Conservation (phyloP, 164 flowering plant species). For the Vitis labrusca region DNA sequence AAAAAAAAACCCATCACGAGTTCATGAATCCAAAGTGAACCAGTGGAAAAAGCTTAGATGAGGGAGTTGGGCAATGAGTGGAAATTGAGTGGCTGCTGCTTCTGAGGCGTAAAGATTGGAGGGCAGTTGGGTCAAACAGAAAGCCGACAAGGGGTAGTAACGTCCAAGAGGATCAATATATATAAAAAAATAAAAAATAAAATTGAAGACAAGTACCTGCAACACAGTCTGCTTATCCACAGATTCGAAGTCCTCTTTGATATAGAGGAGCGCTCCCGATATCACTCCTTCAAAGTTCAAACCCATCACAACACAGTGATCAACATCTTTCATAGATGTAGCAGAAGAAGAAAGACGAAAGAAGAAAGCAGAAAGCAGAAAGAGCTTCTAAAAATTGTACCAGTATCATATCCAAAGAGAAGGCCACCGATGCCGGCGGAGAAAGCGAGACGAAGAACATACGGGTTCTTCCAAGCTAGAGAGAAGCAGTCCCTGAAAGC, state of each 20-base stretch:
- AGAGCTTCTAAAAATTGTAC: conserved; percentile 15
- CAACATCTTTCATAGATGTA: background rate
- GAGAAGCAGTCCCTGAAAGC: conserved; percentile 61
- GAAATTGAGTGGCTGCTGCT: too few species aligned
- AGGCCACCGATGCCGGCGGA: conserved; percentile 74
- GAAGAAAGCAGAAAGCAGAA: background rate
- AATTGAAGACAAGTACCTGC: conserved; percentile 39
- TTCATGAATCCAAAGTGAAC: background rate
- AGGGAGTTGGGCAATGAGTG: background rate
- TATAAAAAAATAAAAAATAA: background rate
- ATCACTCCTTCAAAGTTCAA: conserved; percentile 52
- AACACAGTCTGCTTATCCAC: conserved; percentile 54
- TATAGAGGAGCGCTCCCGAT: conserved; percentile 73
- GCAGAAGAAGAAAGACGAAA: background rate
- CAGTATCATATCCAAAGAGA: conserved; percentile 75
- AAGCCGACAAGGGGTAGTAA: background rate
- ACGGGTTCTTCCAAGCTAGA: conserved; percentile 63
- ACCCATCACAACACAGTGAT: background rate
- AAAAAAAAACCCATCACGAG: too few species aligned
- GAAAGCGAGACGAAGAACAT: conserved; percentile 67
- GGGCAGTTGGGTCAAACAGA: too few species aligned
- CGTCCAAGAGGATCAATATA: background rate
- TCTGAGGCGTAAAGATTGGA: too few species aligned
- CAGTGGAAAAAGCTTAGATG: too few species aligned
- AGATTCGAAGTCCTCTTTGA: conserved; percentile 59